Evolutionary conservation across 2,329 filamentous ascomycete genomes (phyloP).

Genomic region (Penicillium crustosum): DNA sequence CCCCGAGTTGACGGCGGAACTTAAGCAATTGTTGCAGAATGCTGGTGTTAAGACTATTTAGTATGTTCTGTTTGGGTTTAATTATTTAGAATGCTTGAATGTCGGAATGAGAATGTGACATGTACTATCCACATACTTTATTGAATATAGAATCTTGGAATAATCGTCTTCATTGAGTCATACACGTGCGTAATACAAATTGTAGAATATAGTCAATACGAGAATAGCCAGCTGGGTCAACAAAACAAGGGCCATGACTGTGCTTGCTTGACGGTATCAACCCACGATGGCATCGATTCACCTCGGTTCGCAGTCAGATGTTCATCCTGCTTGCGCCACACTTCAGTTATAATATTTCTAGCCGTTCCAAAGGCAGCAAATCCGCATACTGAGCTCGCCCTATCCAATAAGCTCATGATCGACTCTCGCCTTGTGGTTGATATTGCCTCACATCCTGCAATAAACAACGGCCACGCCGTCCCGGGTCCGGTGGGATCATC

Average conservation of each 20-base stretch:
- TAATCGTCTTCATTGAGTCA: not conserved
- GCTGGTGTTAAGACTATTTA: too few relatives aligned
- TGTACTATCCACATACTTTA: too few relatives aligned
- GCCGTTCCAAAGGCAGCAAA: conserved; percentile 28
- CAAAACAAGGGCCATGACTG: conserved; percentile 33
- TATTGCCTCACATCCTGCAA: conserved; percentile 44
- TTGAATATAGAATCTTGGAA: too few relatives aligned
- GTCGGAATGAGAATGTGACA: too few relatives aligned
- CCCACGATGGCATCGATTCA: conserved; percentile 31
- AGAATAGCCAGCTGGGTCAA: conserved; percentile 8
- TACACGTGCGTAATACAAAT: not conserved
- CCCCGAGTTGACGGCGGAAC: too few relatives aligned
- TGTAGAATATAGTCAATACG: not conserved
- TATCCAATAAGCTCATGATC: conserved; percentile 27
- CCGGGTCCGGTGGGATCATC: conserved; percentile 24
- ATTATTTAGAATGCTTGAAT: too few relatives aligned
- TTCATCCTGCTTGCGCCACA: conserved; percentile 33
- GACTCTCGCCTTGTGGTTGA: conserved; percentile 21
- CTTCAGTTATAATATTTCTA: conserved; percentile 29
- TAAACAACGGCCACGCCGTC: conserved; percentile 42
- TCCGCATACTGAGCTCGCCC: conserved; percentile 24
- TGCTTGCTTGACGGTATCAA: conserved; percentile 26
- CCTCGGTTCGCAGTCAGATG: conserved; percentile 22
- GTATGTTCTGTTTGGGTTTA: too few relatives aligned
- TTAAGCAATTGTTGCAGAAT: too few relatives aligned